Conservation (phyloP, 441 rosid species). For the Brassica hybrid region DNA sequence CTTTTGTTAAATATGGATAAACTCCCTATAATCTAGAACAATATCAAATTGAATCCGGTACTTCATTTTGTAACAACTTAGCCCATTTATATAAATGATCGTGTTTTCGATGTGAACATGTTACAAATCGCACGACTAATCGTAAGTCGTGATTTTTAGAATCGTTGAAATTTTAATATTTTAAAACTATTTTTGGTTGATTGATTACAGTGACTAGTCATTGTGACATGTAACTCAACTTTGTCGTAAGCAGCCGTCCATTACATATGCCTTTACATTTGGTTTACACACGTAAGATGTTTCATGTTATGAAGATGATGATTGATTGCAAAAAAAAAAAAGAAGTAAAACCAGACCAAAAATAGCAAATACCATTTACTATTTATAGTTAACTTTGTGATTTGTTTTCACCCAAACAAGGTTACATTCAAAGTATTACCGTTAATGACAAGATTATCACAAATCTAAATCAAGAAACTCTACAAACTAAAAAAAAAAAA, state of each 20-base stretch:
- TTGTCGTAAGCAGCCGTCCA: too few relatives aligned
- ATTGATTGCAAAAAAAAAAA: not conserved
- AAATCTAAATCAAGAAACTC: not conserved
- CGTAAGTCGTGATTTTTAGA: too few relatives aligned
- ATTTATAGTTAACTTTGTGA: not conserved
- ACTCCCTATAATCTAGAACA: not conserved
- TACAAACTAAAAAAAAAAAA: not conserved
- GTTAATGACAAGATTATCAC: not conserved
- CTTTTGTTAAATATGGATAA: not conserved
- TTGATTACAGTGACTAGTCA: too few relatives aligned
- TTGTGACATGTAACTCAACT: too few relatives aligned
- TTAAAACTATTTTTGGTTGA: too few relatives aligned
- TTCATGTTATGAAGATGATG: not conserved
- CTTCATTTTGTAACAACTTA: not conserved
- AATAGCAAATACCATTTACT: conserved; percentile 1
- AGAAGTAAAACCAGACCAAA: not conserved
- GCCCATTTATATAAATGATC: not conserved
- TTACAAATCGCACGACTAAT: too few relatives aligned
- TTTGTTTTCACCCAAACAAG: not conserved
- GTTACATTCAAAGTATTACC: not conserved
- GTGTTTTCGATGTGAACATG: too few relatives aligned
- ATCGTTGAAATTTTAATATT: too few relatives aligned
- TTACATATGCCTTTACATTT: too few relatives aligned
- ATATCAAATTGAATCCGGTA: not conserved
- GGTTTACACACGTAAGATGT: too few relatives aligned